phyloP scores from a whole-genome alignment of 306 rosid genomes.

The Prunus davidiana region DNA sequence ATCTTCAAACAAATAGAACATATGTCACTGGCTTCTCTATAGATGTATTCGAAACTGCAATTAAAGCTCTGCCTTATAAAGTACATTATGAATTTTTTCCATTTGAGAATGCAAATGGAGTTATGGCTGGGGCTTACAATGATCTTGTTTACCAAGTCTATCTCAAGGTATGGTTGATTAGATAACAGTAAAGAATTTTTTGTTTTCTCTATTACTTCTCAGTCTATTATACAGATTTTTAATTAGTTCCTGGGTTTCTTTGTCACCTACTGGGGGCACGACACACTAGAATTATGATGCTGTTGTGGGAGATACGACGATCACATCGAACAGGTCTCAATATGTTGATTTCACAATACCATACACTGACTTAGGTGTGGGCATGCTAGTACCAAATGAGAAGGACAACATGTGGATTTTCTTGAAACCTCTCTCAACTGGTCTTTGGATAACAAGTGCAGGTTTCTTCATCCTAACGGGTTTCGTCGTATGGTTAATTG shows the following conservation, averaged over 20 bases:
- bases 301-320: constrained; percentile 16
- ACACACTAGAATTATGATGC: constrained; percentile 8
- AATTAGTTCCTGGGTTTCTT: neutral
- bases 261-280: too few relatives aligned
- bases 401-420: neutral
- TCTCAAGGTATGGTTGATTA: constrained; percentile 1
- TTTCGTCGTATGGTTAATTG: constrained; percentile 12
- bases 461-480: constrained; percentile 18
- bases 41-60: constrained; percentile 21
- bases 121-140: neutral
- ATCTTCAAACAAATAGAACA: neutral
- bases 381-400: constrained; percentile 4
- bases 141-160: constrained; percentile 14
- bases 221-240: neutral
- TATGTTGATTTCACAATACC: constrained; percentile 19
- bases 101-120: neutral
- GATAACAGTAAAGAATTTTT: neutral
- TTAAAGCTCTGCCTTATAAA: neutral
- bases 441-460: constrained; percentile 16
- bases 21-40: constrained; percentile 13
- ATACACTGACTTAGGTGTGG: constrained; percentile 8
- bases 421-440: neutral
- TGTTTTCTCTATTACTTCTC: neutral
- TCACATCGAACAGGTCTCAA: constrained; percentile 9
- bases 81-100: neutral